Evolutionary conservation across 257 asterid genomes (phyloP), one percentile per base, ranked within the genome.

Genomic region (Solanum ossicruentum): DNA sequence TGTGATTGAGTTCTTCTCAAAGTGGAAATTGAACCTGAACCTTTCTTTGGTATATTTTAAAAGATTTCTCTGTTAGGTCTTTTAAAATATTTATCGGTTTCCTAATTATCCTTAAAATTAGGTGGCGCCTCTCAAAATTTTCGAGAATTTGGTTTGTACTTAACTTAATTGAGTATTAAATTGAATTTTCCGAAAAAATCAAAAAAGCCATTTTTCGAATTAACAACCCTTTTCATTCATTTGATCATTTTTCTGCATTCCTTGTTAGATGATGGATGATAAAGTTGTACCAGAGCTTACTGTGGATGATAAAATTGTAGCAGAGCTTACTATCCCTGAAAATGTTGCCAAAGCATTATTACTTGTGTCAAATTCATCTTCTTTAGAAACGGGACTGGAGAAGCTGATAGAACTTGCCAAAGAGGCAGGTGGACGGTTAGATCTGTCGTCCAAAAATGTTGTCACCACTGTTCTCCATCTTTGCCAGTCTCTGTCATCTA

Each of bases 401-500:
- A 18, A 56, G 81, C 98, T 93, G 32, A 88, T 88, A 47, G 91
- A 89, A 85, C 89, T 87, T 83, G 93, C 98, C 84, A 95, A 86
- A 86, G 88, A 93, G 51, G 84, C 88, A 32, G 85, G 85, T 56
- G 97, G 98, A 11, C 95, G 97, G 15, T 83, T 88, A 20, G 88
- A 87, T 83, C 93, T 96, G 23, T 92, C 95, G 54, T 90, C 91
- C 84, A 89, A 88, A 85, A 83, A 86, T 67, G 79, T 90, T 47
- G 70, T 90, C 69, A 52, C 73, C 71, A 81, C 73, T 18, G 86
- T 86, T 85, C 96, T 96, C 61, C 83, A 87, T 83, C 92, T 93
- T 13, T 94, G 96, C 86, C 90, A 43, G 79, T 83, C 89, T 45
- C 89, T 93, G n/a, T 80, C 60, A 18, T 86, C 32, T 80, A 85